Evolutionary conservation across 257 asterid genomes (phyloP), one percentile per base, ranked within the genome.

Genomic region (Salvia miltiorrhiza): DNA sequence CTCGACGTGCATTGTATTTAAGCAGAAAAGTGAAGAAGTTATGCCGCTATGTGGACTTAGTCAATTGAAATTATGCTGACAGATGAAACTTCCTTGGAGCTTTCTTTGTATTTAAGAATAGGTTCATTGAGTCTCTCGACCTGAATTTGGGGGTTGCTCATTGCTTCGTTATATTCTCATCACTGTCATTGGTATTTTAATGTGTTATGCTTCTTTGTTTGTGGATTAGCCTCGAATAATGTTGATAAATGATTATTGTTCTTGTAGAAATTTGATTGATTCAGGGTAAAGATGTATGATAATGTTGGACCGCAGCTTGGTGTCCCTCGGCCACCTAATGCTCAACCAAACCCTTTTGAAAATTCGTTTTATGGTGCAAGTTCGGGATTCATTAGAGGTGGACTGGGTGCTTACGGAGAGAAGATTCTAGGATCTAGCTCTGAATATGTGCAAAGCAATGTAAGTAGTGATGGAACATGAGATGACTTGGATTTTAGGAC

Each of bases 391-490:
- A 84, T 84, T 44, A 77, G 39, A 77, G 79, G 78, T 56, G 89
- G 89, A 37, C 72, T 84, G 16, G 86, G 86, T 74, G 85, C 87
- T 39, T 84, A 81, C 52, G 89, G 89, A 41, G 87, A 71, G 73
- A 81, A 75, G 69, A 77, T 84, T 37, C 45, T 84, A 21, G 89
- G 89, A 55, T 79, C 87, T n/a, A 79, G 89, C 79, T 84, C 89
- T 48, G 89, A 84, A 66, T 84, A 84, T 52, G 89, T 84, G 57
- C 89, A 84, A 69, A 84, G 87, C 78, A 84, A 84, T 74, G 89
- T 81, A 61, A 74, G 85, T 58, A 55, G 64, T 55, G 33, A 39
- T 50, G 35, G 23, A 57, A 66, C 14, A 14, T 65, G 61, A 50
- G 23, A 35, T 49, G 19, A 20, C 74, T 57, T 4, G 32, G 52